These are phyloP conservation scores for Ichthyophthirius multifiliis DNA, from an alignment of 169 alveolate genomes.

Conservation along the genomic window DNA sequence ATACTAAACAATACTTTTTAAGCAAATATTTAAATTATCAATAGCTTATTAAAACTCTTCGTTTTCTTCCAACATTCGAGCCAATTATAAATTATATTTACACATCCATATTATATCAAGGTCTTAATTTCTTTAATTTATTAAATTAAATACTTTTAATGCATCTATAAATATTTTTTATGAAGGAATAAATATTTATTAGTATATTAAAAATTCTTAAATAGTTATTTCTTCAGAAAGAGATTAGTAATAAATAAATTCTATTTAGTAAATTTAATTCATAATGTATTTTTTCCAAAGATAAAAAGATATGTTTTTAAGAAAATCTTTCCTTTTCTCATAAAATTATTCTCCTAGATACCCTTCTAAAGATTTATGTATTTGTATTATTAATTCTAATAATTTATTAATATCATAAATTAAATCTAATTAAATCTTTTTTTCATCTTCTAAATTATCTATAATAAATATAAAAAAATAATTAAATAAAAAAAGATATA, in stretches of 20 bases:
- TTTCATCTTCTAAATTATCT: constrained; percentile 21
- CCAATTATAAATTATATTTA: constrained; percentile 48
- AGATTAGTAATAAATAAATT: constrained; percentile 39
- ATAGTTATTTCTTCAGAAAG: constrained; percentile 43
- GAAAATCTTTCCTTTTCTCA: constrained; percentile 50
- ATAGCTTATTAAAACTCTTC: constrained; percentile 50
- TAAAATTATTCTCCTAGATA: constrained; percentile 52
- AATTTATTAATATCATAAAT: constrained; percentile 45
- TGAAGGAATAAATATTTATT: constrained; percentile 12
- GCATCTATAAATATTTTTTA: constrained; percentile 42
- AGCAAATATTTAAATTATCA: constrained; percentile 42
- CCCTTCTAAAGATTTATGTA: constrained; percentile 49
- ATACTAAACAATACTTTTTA: constrained; percentile 34
- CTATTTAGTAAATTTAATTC: constrained; percentile 37
- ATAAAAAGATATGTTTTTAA: constrained; percentile 27
- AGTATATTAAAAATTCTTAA: constrained; percentile 24
- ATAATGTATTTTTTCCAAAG: constrained; percentile 45
- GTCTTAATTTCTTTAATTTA: constrained; percentile 31
- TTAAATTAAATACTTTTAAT: constrained; percentile 32
- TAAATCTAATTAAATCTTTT: constrained; percentile 18
- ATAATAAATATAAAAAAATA: background rate
- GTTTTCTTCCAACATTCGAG: constrained; percentile 50
- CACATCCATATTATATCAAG: constrained; percentile 48
- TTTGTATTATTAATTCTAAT: constrained; percentile 34
- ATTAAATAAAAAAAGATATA: background rate